A percentile compares a stretch with the other conserved stretches of the same genome.
Conservation (phyloP, 2,329 filamentous ascomycete species). For the Cladophialophora chaetospira region DNA sequence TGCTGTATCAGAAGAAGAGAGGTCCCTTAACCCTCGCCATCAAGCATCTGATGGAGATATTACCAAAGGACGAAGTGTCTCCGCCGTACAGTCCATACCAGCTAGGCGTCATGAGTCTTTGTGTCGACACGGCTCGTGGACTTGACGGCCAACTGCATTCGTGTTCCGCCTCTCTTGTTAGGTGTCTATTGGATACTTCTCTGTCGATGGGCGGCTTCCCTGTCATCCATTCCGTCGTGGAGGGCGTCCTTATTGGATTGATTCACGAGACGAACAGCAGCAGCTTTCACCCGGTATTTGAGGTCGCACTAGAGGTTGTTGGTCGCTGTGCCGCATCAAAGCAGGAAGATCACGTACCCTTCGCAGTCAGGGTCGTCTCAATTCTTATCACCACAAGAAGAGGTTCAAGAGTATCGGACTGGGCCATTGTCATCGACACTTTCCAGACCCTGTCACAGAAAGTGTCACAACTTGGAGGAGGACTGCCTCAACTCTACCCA, state of each 20-base stretch:
- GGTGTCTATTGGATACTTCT: slow-evolving; percentile 49
- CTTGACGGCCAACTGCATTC: slow-evolving; percentile 61
- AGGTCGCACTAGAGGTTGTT: slow-evolving; percentile 60
- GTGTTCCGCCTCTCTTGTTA: slow-evolving; percentile 56
- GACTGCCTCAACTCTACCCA: slow-evolving; percentile 30
- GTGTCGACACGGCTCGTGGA: slow-evolving; percentile 75
- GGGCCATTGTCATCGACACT: slow-evolving; percentile 65
- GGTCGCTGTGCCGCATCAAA: slow-evolving; percentile 27
- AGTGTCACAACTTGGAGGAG: slow-evolving; percentile 17
- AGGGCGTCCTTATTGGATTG: slow-evolving; percentile 75
- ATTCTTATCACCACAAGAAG: slow-evolving; percentile 76
- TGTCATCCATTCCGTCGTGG: slow-evolving; percentile 52
- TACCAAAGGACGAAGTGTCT: not conserved
- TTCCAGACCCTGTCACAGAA: slow-evolving; percentile 55
- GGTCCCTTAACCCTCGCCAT: slow-evolving; percentile 71
- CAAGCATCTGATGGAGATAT: slow-evolving; percentile 69
- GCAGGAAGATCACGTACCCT: slow-evolving; percentile 45
- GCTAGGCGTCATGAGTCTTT: slow-evolving; percentile 87
- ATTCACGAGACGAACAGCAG: slow-evolving; percentile 78
- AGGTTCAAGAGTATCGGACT: slow-evolving; percentile 72
- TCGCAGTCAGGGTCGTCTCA: slow-evolving; percentile 64
- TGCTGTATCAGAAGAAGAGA: slow-evolving; percentile 71
- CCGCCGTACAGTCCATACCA: slow-evolving; percentile 63
- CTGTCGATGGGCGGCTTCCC: slow-evolving; percentile 50
- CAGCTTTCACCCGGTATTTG: slow-evolving; percentile 70